These are phyloP conservation scores for Naganishia vishniacii DNA, from an alignment of 768 basidiomycete genomes.

Conservation along the genomic window DNA sequence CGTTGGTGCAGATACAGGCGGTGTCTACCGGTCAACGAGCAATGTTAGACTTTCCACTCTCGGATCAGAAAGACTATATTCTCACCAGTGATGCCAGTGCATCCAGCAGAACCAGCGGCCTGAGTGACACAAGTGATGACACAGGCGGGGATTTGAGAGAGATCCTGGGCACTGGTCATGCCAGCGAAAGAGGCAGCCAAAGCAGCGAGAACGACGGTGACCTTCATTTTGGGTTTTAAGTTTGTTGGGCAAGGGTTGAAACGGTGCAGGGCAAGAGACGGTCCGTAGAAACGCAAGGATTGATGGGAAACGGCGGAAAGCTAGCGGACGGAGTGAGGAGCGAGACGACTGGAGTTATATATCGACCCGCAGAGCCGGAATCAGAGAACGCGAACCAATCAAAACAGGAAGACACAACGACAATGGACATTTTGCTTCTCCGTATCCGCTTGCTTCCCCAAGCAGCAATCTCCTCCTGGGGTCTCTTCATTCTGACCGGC, in stretches of 20 bases:
- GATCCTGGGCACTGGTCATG: conserved; percentile 32
- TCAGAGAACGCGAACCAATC: background rate
- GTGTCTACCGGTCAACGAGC: conserved; percentile 31
- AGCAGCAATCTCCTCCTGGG: background rate
- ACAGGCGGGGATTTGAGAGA: conserved; percentile 34
- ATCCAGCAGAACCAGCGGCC: conserved; percentile 39
- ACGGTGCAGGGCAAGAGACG: background rate
- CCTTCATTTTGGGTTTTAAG: conserved; percentile 32
- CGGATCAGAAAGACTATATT: conserved; percentile 1
- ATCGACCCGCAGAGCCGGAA: background rate
- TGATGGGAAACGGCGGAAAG: too few relatives aligned
- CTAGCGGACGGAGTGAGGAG: background rate
- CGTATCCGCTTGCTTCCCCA: background rate
- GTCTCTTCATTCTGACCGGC: conserved; percentile 4
- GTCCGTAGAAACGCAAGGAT: too few relatives aligned
- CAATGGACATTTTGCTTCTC: too few relatives aligned
- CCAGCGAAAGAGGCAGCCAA: conserved; percentile 28
- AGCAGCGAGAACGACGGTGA: conserved; percentile 26
- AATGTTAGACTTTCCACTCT: too few relatives aligned
- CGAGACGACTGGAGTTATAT: too few relatives aligned
- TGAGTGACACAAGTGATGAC: conserved; percentile 37
- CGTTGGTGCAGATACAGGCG: conserved; percentile 39
- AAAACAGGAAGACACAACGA: conserved; percentile 2
- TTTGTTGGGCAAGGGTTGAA: background rate
- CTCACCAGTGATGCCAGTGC: conserved; percentile 34